Percentiles rank a stretch among this genome's conserved stretches.
These are phyloP conservation scores for Fermentozyma sake DNA, from an alignment of 1,139 yeast genomes.

Conservation along the genomic window DNA sequence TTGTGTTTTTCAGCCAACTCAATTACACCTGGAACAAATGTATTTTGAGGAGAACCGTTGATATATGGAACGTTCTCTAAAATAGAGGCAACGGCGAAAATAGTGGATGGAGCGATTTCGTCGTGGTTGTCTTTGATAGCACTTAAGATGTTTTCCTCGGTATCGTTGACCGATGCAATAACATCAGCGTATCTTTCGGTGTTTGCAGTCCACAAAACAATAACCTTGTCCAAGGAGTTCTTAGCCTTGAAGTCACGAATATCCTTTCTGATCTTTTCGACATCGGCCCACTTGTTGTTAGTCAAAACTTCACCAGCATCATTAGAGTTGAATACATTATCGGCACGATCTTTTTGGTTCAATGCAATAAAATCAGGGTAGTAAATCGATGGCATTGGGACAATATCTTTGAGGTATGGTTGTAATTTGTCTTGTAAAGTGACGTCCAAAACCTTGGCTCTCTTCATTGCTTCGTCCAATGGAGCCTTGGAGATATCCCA, in stretches of 20 bases:
- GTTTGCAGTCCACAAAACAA: slow-evolving; percentile 95
- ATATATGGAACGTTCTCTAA: slow-evolving; percentile 85
- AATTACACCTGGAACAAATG: slow-evolving; percentile 92
- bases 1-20: slow-evolving; percentile 79
- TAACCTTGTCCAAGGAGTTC: slow-evolving; percentile 77
- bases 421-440: slow-evolving; percentile 76
- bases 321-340: slow-evolving; percentile 68
- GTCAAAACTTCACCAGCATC: slow-evolving; percentile 49
- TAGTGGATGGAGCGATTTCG: slow-evolving; percentile 86
- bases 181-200: slow-evolving; percentile 90
- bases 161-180: slow-evolving; percentile 78
- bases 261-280: slow-evolving; percentile 80
- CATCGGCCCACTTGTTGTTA: slow-evolving; percentile 81
- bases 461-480: slow-evolving; percentile 73
- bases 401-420: slow-evolving; percentile 57
- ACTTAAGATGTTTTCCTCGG: slow-evolving; percentile 71
- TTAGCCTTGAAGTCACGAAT: slow-evolving; percentile 72
- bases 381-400: slow-evolving; percentile 81
- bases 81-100: slow-evolving; percentile 90
- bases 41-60: slow-evolving; percentile 96
- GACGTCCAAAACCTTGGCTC: slow-evolving; percentile 84
- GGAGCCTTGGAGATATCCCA: slow-evolving; percentile 85
- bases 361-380: slow-evolving; percentile 97
- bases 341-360: slow-evolving; percentile 89
- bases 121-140: slow-evolving; percentile 74